Percentiles rank a stretch among this genome's conserved stretches.
phyloP scores from a whole-genome alignment of 495 filamentous ascomycete genomes.

The Trichoderma reesei region DNA sequence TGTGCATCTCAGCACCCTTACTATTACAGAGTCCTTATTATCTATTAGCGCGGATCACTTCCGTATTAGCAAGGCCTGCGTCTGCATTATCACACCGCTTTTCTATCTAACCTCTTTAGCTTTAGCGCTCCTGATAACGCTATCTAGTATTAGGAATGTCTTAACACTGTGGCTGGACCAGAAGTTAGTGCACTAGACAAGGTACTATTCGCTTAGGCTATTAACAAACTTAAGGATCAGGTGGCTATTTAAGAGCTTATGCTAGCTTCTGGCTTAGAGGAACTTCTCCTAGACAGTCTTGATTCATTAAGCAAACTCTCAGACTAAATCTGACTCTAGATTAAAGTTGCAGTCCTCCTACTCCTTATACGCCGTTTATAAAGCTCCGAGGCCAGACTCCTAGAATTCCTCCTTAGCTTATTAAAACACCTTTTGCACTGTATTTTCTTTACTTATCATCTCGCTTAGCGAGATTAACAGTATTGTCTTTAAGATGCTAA shows the following conservation, averaged over 20 bases:
- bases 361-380: neutral
- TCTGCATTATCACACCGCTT: neutral
- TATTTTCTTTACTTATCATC: neutral
- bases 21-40: neutral
- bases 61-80: neutral
- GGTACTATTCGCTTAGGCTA: neutral
- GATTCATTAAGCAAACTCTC: neutral
- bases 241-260: neutral
- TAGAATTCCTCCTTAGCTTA: neutral
- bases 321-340: neutral
- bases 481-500: neutral
- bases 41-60: neutral
- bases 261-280: neutral
- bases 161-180: neutral
- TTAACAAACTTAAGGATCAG: neutral
- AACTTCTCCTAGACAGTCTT: neutral
- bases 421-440: neutral
- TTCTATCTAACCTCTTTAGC: neutral
- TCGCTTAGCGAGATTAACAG: neutral
- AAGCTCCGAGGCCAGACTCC: neutral
- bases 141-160: neutral
- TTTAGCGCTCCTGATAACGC: neutral
- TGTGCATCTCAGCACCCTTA: neutral
- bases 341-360: neutral
- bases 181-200: neutral